phyloP scores from a whole-genome alignment of 108 stramenopile species.

The Chaetoceros muelleri region DNA sequence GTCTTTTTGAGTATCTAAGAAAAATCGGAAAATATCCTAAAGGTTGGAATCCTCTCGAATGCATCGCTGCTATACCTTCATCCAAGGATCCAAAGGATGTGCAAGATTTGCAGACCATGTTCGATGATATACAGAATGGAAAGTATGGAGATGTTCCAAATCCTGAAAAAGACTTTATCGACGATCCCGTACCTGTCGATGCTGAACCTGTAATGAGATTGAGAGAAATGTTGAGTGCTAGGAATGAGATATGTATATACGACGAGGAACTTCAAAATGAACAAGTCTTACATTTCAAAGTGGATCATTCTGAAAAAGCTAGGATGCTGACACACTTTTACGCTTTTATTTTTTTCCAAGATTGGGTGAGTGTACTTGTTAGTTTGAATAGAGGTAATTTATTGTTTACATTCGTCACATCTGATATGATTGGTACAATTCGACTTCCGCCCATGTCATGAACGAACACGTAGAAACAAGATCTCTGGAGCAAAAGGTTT shows the following conservation, averaged over 20 bases:
- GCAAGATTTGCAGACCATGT: conserved; percentile 27
- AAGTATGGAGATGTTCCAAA: conserved; percentile 16
- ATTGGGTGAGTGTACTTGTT: too few species aligned
- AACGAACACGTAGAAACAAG: too few species aligned
- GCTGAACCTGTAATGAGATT: conserved; percentile 41
- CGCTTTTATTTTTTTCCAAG: conserved; percentile 74
- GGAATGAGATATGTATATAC: conserved; percentile 61
- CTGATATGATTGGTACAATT: too few species aligned
- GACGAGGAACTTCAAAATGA: conserved; percentile 49
- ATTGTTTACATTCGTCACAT: too few species aligned
- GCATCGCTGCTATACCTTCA: conserved; percentile 73
- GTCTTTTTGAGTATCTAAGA: conserved; percentile 7
- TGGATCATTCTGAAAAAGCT: conserved; percentile 28
- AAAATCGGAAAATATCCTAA: conserved; percentile 29
- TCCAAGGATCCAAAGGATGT: conserved; percentile 40
- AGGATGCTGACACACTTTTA: conserved; percentile 79
- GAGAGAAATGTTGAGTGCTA: conserved; percentile 42
- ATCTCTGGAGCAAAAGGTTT: conserved; percentile 79
- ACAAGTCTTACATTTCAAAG: conserved; percentile 61
- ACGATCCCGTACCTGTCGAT: conserved; percentile 50
- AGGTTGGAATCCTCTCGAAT: conserved; percentile 56
- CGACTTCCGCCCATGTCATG: too few species aligned
- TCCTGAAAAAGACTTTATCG: conserved; percentile 14
- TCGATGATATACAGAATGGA: conserved; percentile 17
- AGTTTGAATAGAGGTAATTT: conserved; percentile 1